These are phyloP conservation scores for Saraca asoca DNA, from an alignment of 331 rosid genomes.

Conservation along the genomic window DNA sequence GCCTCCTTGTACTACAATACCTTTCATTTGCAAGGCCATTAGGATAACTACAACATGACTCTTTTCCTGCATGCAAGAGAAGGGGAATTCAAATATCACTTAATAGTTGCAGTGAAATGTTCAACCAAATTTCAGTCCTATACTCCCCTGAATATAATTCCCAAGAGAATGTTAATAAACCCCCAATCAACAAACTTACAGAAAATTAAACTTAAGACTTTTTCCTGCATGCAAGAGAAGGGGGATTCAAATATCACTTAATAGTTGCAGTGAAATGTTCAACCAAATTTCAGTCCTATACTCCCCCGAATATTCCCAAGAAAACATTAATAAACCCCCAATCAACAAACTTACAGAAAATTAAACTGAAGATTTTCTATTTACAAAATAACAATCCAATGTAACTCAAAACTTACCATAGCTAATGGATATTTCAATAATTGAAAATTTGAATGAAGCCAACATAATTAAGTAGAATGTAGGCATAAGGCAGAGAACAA, in stretches of 20 bases:
- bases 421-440: not conserved
- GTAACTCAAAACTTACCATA: not conserved
- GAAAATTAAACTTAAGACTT: no score
- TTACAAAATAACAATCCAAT: conserved; percentile 4
- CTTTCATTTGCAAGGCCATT: not conserved
- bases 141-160: not conserved
- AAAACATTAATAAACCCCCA: not conserved
- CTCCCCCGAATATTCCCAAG: not conserved
- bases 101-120: not conserved
- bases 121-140: no score
- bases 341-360: not conserved
- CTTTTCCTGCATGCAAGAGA: not conserved
- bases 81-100: not conserved
- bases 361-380: not conserved
- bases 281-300: no score
- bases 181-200: not conserved
- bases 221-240: not conserved
- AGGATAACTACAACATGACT: not conserved
- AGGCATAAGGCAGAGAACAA: not conserved
- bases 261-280: not conserved
- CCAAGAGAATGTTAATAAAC: not conserved
- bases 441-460: not conserved
- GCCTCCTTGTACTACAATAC: not conserved
- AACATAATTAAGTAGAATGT: not conserved
- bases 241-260: not conserved